Evolutionary conservation across 371 early-diverging fungal genomes (phyloP).

Genomic region (Racocetra persica): DNA sequence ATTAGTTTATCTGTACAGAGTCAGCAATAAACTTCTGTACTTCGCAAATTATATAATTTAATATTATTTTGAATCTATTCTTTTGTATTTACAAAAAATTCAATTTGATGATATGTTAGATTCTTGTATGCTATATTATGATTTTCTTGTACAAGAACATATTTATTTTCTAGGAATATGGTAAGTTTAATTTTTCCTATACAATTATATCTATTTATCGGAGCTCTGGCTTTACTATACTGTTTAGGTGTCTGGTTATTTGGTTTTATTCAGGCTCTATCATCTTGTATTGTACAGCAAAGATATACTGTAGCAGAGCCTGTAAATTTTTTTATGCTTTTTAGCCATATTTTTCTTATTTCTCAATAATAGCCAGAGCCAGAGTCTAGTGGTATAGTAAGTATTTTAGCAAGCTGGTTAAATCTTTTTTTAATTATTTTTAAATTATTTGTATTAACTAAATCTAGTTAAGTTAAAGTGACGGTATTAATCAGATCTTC

Average conservation of each 20-base stretch:
- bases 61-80: no score
- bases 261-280: neutral
- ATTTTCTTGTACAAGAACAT: no score
- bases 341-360: neutral
- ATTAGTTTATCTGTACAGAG: no score
- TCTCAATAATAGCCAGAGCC: conserved; percentile 20
- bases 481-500: no score
- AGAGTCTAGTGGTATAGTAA: neutral
- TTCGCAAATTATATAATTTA: no score
- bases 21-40: no score
- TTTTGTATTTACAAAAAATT: no score
- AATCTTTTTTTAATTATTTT: conserved; percentile 18
- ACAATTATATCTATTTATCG: conserved; percentile 24
- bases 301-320: conserved; percentile 24
- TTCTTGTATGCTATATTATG: no score
- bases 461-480: no score
- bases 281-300: neutral
- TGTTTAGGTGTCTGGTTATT: neutral
- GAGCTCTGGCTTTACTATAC: neutral
- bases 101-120: no score
- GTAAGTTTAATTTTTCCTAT: neutral
- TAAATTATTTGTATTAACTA: no score
- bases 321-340: neutral
- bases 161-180: no score
- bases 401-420: neutral